Conservation (phyloP, 192 early-diverging fungal genomes). For the Entomortierella parvispora region DNA sequence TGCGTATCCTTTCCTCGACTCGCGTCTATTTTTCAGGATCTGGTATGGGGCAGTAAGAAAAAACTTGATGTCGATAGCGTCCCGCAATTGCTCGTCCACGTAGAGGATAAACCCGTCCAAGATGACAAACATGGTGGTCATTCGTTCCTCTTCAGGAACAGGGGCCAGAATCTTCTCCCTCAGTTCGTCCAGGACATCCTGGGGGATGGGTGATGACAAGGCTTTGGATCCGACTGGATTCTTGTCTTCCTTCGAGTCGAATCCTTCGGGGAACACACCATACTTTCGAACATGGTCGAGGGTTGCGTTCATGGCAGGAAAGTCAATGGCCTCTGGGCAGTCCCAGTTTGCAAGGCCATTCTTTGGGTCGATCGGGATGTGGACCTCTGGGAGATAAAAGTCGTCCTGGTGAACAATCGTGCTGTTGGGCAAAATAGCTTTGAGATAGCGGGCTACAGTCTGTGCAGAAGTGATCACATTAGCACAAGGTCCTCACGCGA, state of each 20-base stretch:
- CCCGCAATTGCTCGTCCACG: conserved; percentile 55
- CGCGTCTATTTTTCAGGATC: conserved; percentile 71
- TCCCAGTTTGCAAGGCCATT: conserved; percentile 80
- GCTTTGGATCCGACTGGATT: conserved; percentile 37
- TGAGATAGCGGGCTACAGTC: conserved; percentile 66
- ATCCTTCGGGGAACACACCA: conserved; percentile 47
- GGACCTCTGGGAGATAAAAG: conserved; percentile 74
- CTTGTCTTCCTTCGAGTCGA: conserved; percentile 56
- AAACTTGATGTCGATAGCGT: conserved; percentile 60
- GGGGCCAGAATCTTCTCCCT: conserved; percentile 10
- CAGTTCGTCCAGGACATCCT: conserved; percentile 7
- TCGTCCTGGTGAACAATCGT: conserved; percentile 79
- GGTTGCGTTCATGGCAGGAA: conserved; percentile 31
- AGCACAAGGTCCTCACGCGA: too few relatives aligned
- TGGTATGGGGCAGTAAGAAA: conserved; percentile 69
- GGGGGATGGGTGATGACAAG: conserved; percentile 13
- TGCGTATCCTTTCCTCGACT: conserved; percentile 71
- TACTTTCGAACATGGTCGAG: conserved; percentile 46
- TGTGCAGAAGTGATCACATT: background rate
- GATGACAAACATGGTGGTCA: conserved; percentile 55
- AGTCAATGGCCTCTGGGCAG: conserved; percentile 77
- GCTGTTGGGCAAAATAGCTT: conserved; percentile 66
- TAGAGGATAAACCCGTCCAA: conserved; percentile 89
- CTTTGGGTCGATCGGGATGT: conserved; percentile 70
- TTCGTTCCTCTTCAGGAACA: conserved; percentile 1